Conservation (phyloP, 83 land plant genomes). For the Picea mariana region DNA sequence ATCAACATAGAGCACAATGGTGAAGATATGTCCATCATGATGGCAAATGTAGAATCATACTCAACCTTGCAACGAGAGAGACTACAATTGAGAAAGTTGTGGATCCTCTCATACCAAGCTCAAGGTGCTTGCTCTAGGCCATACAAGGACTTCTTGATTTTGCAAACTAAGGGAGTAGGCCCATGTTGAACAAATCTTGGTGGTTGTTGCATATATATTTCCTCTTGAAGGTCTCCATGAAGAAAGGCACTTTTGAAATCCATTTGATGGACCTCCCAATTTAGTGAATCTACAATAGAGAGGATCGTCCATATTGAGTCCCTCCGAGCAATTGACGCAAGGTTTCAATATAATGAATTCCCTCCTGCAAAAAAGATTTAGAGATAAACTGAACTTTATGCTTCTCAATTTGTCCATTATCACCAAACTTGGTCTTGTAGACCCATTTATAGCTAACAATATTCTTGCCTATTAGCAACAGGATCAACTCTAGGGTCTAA, state of each 20-base stretch:
- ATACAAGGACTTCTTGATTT: too few relatives aligned
- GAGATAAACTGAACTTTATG: neutral
- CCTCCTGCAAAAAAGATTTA: neutral
- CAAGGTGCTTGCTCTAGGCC: too few relatives aligned
- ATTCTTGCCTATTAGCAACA: neutral
- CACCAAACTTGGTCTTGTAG: neutral
- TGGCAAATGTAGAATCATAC: too few relatives aligned
- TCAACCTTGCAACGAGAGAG: too few relatives aligned
- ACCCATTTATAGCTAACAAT: neutral
- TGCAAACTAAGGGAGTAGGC: too few relatives aligned
- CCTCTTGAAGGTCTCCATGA: neutral
- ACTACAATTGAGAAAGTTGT: too few relatives aligned
- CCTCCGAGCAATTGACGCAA: too few relatives aligned
- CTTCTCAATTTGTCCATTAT: neutral
- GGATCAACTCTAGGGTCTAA: neutral
- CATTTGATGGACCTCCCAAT: neutral
- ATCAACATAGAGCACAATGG: too few relatives aligned
- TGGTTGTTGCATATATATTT: neutral
- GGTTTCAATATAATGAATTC: neutral
- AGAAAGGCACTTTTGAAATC: neutral
- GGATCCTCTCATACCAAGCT: too few relatives aligned
- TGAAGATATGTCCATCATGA: too few relatives aligned
- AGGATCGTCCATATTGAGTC: neutral
- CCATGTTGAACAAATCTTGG: too few relatives aligned
- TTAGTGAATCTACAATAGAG: neutral